phyloP scores from a whole-genome alignment of 2,329 filamentous ascomycete genomes.

The Grosmannia serpens region DNA sequence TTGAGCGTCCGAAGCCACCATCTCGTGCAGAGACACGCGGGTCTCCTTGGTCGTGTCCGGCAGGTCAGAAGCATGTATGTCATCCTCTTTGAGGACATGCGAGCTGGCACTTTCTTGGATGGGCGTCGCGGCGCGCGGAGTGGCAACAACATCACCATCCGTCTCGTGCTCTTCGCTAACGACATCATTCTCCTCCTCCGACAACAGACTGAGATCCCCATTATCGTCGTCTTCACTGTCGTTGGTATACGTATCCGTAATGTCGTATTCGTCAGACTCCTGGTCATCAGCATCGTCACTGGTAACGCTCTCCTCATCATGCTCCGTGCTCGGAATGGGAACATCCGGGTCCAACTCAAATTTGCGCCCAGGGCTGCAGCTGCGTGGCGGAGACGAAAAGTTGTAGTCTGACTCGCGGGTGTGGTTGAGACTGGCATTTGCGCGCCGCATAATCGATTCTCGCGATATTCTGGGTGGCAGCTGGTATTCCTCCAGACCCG shows the following conservation, averaged over 20 bases:
- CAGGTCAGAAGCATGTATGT: conserved; percentile 7
- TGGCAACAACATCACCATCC: conserved; percentile 37
- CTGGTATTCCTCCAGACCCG: conserved; percentile 50
- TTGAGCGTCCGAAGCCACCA: conserved; percentile 21
- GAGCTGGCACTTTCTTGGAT: conserved; percentile 14
- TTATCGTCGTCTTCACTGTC: conserved; percentile 18
- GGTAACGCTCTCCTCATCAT: conserved; percentile 6
- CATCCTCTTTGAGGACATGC: conserved; percentile 8
- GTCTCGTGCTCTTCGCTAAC: conserved; percentile 22
- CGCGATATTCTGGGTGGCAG: conserved; percentile 73
- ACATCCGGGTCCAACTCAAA: conserved; percentile 72
- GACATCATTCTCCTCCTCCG: conserved; percentile 28
- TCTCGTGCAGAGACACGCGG: conserved; percentile 8
- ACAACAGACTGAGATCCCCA: conserved; percentile 4
- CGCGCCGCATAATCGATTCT: conserved; percentile 83
- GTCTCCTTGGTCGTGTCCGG: conserved; percentile 12
- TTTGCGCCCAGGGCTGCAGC: conserved; percentile 45
- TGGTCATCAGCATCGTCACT: conserved; percentile 15
- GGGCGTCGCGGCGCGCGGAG: conserved; percentile 36
- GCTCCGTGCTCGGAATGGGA: conserved; percentile 76
- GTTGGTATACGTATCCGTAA: conserved; percentile 15
- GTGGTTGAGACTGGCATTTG: conserved; percentile 53
- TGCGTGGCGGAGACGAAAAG: conserved; percentile 50
- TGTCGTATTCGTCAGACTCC: conserved; percentile 42
- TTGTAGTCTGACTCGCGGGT: conserved; percentile 51